A percentile compares a stretch with the other conserved stretches of the same genome.
These are phyloP conservation scores for Beauveria sp. DNA, from an alignment of 2,329 filamentous ascomycete species.

Conservation along the genomic window DNA sequence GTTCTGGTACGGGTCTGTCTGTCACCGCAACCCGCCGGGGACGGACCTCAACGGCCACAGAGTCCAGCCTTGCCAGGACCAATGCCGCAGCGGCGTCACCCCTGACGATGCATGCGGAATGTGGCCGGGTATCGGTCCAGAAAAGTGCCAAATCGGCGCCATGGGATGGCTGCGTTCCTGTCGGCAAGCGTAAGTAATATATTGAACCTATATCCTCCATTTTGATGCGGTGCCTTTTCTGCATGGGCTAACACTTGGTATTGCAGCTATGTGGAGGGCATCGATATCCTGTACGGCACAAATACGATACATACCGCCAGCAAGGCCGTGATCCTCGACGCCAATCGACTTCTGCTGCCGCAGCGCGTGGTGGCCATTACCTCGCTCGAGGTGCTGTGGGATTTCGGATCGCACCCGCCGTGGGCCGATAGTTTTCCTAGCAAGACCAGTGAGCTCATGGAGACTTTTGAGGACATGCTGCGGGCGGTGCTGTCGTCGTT, in stretches of 20 bases:
- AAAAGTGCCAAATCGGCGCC: conserved; percentile 19
- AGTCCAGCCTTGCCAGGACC: conserved; percentile 15
- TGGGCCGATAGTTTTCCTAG: conserved; percentile 11
- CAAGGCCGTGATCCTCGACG: conserved; percentile 15
- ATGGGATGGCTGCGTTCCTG: conserved; percentile 26
- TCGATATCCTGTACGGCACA: conserved; percentile 22
- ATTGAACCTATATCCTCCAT: not conserved
- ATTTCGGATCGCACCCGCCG: conserved; percentile 13
- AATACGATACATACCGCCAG: conserved; percentile 21
- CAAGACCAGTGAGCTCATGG: conserved; percentile 1
- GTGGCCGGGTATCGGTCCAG: conserved; percentile 16
- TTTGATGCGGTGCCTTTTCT: not conserved
- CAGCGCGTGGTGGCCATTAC: conserved; percentile 17
- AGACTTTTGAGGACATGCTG: conserved; percentile 15
- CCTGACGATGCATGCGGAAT: conserved; percentile 13
- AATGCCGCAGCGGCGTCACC: conserved; percentile 15
- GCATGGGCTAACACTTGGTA: not conserved
- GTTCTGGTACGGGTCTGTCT: conserved; percentile 21
- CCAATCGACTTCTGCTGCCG: conserved; percentile 16
- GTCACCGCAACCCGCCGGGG: conserved; percentile 16
- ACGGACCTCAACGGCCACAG: not conserved
- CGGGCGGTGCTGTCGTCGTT: conserved; percentile 14
- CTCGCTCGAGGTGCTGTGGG: conserved; percentile 20
- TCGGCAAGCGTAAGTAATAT: conserved; percentile 20
- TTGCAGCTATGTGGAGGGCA: conserved; percentile 21